Percentiles rank a stretch among this genome's conserved stretches.
phyloP scores from a whole-genome alignment of 768 basidiomycete genomes.

The Termitomyces heimii region DNA sequence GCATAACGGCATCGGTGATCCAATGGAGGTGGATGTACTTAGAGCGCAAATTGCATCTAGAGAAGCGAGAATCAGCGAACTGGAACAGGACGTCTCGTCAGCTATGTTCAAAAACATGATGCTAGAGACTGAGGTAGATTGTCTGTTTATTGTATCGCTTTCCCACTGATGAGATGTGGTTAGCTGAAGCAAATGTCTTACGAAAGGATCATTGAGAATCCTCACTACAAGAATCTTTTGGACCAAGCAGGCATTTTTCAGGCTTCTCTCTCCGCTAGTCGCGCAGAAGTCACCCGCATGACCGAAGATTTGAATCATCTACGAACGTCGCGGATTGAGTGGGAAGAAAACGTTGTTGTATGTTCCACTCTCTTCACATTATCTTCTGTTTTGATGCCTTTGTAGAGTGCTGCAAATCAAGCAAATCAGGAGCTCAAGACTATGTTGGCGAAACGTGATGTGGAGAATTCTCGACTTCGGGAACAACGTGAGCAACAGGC shows the following conservation, averaged over 20 bases:
- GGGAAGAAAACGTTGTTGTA: constrained; percentile 41
- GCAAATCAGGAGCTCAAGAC: constrained; percentile 58
- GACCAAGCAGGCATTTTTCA: constrained; percentile 48
- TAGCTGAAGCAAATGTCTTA: constrained; percentile 38
- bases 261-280: constrained; percentile 31
- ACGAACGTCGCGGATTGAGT: constrained; percentile 34
- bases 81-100: constrained; percentile 40
- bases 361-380: constrained; percentile 17
- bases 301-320: constrained; percentile 39
- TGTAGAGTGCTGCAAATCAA: constrained; percentile 34
- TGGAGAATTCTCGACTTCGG: constrained; percentile 62
- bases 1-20: constrained; percentile 32
- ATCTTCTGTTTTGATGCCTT: background rate
- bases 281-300: constrained; percentile 31
- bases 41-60: constrained; percentile 35
- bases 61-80: constrained; percentile 40
- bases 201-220: constrained; percentile 39
- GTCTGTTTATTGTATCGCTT: background rate
- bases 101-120: constrained; percentile 39
- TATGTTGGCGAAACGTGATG: constrained; percentile 57
- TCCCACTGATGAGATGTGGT: background rate
- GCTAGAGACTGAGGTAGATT: constrained; percentile 40
- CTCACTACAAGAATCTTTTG: constrained; percentile 50
- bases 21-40: constrained; percentile 29
- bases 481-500: constrained; percentile 63